Percentiles rank a stretch among this genome's conserved stretches.
Conservation (phyloP, 2,329 filamentous ascomycete genomes). For the Truncatella angustata region DNA sequence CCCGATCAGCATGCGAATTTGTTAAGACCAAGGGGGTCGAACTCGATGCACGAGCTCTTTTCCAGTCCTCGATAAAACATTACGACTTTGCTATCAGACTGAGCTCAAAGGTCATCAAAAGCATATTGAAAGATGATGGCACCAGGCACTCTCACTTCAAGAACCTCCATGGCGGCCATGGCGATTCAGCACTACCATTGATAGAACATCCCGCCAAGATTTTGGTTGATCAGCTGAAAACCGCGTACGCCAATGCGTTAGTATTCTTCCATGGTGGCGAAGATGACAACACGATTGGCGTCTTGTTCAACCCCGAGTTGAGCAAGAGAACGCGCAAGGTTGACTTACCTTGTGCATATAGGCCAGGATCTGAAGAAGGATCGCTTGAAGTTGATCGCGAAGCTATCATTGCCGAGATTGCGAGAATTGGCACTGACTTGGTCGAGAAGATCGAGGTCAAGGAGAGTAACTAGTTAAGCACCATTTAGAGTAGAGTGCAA, state of each 20-base stretch:
- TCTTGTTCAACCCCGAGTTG: constrained; percentile 57
- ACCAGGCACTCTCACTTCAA: constrained; percentile 62
- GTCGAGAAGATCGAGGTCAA: constrained; percentile 51
- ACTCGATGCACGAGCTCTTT: constrained; percentile 61
- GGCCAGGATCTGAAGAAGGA: constrained; percentile 47
- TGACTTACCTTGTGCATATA: constrained; percentile 66
- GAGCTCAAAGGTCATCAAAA: constrained; percentile 49
- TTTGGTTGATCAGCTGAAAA: constrained; percentile 66
- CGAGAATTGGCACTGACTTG: constrained; percentile 64
- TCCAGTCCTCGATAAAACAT: constrained; percentile 69
- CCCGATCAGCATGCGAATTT: constrained; percentile 69
- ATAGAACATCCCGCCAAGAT: constrained; percentile 60
- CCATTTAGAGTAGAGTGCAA: not conserved
- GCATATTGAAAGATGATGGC: constrained; percentile 34
- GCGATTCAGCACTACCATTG: constrained; percentile 40
- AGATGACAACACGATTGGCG: constrained; percentile 55
- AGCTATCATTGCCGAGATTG: constrained; percentile 71
- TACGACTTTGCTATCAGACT: constrained; percentile 87
- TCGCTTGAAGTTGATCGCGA: constrained; percentile 64
- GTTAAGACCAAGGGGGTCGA: constrained; percentile 51
- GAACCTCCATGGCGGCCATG: constrained; percentile 68
- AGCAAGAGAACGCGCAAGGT: constrained; percentile 64
- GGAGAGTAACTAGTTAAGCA: constrained; percentile 17
- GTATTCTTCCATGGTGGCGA: constrained; percentile 75
- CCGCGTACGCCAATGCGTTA: constrained; percentile 65